A percentile compares a stretch with the other conserved stretches of the same genome.
These are phyloP conservation scores for Colletotrichum godetiae DNA, from an alignment of 2,329 filamentous ascomycete species.

Conservation along the genomic window DNA sequence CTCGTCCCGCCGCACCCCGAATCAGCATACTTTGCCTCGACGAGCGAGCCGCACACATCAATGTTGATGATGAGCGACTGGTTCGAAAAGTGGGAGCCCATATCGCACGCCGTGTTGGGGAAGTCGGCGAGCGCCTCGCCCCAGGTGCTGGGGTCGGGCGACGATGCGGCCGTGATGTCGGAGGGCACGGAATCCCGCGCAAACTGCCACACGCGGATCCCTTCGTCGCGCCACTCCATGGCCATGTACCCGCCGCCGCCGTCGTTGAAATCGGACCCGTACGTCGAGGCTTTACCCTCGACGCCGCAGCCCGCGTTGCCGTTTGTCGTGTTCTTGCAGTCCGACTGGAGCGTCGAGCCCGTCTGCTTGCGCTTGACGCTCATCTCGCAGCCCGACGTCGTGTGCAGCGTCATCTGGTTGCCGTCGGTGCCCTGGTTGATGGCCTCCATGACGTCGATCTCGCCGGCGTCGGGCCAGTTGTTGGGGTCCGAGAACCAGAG, in stretches of 20 bases:
- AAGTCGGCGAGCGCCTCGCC: constrained; percentile 73
- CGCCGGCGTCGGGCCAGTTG: constrained; percentile 73
- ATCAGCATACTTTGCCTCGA: constrained; percentile 56
- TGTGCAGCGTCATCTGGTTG: constrained; percentile 72
- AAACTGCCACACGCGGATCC: constrained; percentile 74
- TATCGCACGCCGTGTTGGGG: constrained; percentile 70
- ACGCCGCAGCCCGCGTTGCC: constrained; percentile 70
- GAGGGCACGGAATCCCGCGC: constrained; percentile 56
- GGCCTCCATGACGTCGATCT: constrained; percentile 73
- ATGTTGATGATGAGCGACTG: constrained; percentile 76
- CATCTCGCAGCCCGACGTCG: constrained; percentile 62
- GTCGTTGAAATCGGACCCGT: constrained; percentile 63
- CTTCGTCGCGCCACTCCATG: constrained; percentile 69
- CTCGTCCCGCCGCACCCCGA: constrained; percentile 59
- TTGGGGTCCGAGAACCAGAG: constrained; percentile 72
- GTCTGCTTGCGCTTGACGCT: constrained; percentile 64
- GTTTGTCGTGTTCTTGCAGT: constrained; percentile 64
- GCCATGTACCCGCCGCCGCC: constrained; percentile 69
- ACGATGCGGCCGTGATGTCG: constrained; percentile 59
- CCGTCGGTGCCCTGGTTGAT: constrained; percentile 65
- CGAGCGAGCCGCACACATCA: constrained; percentile 70
- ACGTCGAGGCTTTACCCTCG: constrained; percentile 53
- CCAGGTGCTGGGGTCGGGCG: constrained; percentile 72
- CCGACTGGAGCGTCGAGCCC: constrained; percentile 52
- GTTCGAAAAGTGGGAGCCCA: constrained; percentile 70